Evolutionary conservation across 768 basidiomycete genomes (phyloP).

Genomic region (Amanita rubescens): DNA sequence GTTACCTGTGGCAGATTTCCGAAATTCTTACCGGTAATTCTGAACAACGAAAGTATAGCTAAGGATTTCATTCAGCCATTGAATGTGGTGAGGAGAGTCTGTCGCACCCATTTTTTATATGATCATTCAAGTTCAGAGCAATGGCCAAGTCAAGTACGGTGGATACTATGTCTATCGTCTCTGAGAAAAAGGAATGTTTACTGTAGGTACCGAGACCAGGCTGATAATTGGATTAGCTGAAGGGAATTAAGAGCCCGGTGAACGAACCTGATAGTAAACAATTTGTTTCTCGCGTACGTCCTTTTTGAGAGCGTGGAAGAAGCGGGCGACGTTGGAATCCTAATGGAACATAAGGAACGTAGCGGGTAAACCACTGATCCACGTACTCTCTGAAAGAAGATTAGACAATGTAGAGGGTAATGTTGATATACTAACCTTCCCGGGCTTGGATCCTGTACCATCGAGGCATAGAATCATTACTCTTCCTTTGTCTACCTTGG

Average conservation of each 20-base stretch:
- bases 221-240: too few species aligned
- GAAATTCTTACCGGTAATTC: constrained; percentile 7
- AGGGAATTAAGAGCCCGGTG: too few species aligned
- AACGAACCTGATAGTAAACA: too few species aligned
- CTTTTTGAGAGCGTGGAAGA: constrained; percentile 3
- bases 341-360: neutral
- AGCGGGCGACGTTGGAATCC: constrained; percentile 5
- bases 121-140: constrained; percentile 20
- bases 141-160: too few species aligned
- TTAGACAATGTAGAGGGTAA: neutral
- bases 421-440: neutral
- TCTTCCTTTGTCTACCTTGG: too few species aligned
- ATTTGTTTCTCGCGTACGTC: too few species aligned
- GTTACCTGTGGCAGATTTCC: constrained; percentile 27
- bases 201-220: too few species aligned
- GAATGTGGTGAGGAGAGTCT: too few species aligned
- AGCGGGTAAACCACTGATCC: neutral
- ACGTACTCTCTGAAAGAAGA: too few species aligned
- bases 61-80: too few species aligned
- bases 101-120: constrained; percentile 24
- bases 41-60: too few species aligned
- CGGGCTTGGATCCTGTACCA: constrained; percentile 2
- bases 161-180: neutral
- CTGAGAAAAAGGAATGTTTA: too few species aligned
- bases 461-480: neutral